phyloP scores from a whole-genome alignment of 495 filamentous ascomycete genomes.

The Penicillium cataractarum region DNA sequence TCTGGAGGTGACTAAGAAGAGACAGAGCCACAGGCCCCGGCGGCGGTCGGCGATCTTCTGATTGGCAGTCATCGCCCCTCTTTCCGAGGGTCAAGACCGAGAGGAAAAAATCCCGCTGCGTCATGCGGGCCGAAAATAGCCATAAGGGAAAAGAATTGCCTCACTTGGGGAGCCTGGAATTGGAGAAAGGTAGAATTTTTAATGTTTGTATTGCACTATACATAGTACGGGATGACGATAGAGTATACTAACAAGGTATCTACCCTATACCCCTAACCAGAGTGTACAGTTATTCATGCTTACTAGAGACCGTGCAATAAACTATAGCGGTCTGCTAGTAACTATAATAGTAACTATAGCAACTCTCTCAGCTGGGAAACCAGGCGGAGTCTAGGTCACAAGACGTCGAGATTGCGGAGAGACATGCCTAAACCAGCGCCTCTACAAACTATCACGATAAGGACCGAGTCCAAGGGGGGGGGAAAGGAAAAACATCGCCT shows the following conservation, averaged over 20 bases:
- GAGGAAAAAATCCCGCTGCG: slow-evolving; percentile 37
- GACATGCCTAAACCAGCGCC: background rate
- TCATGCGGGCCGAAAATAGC: slow-evolving; percentile 38
- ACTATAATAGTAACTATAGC: background rate
- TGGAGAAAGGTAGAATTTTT: background rate
- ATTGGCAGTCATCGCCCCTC: slow-evolving; percentile 30
- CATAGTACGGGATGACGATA: background rate
- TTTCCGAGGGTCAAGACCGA: slow-evolving; percentile 29
- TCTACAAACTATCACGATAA: slow-evolving; percentile 3
- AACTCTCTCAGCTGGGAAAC: background rate
- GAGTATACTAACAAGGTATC: background rate
- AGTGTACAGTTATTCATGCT: too few relatives aligned
- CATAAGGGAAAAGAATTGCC: slow-evolving; percentile 26
- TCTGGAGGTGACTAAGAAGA: slow-evolving; percentile 27
- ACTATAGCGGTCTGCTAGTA: background rate
- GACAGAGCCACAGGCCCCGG: slow-evolving; percentile 11
- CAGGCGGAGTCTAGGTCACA: slow-evolving; percentile 3
- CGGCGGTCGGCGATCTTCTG: slow-evolving; percentile 20
- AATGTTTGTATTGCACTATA: background rate
- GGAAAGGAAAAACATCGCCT: background rate
- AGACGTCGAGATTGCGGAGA: slow-evolving; percentile 2
- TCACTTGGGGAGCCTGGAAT: slow-evolving; percentile 20
- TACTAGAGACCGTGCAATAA: too few relatives aligned
- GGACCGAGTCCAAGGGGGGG: background rate
- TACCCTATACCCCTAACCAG: background rate